A percentile compares a stretch with the other conserved stretches of the same genome.
These are phyloP conservation scores for Starmerella floricola DNA, from an alignment of 805 yeast species.

Conservation along the genomic window DNA sequence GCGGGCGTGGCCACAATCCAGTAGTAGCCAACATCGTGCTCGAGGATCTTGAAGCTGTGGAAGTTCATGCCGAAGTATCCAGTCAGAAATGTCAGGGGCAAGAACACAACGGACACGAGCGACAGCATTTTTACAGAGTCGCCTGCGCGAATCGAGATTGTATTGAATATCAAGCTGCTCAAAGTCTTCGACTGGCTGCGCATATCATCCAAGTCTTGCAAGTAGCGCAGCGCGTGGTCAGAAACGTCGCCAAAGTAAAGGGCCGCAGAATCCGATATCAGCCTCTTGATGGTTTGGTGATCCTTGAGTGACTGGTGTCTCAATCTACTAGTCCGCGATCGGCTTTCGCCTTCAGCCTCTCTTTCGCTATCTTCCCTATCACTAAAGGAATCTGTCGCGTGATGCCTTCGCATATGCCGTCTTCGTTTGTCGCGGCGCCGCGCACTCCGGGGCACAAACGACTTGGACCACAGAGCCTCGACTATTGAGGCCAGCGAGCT, in stretches of 20 bases:
- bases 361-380: no score
- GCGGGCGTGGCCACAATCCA: constrained; percentile 39
- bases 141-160: constrained; percentile 44
- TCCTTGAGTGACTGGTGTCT: neutral
- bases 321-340: neutral
- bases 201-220: constrained; percentile 47
- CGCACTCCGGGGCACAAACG: neutral
- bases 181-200: constrained; percentile 39
- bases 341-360: neutral
- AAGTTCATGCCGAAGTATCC: constrained; percentile 54
- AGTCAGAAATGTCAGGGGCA: constrained; percentile 49
- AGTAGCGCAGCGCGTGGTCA: constrained; percentile 42
- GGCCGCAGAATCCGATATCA: constrained; percentile 34
- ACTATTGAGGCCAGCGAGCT: constrained; percentile 39
- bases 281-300: neutral
- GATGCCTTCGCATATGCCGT: no score
- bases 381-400: no score
- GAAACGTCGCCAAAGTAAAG: constrained; percentile 44
- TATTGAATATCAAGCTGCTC: constrained; percentile 43
- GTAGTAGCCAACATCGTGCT: constrained; percentile 33
- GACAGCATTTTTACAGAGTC: constrained; percentile 44
- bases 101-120: constrained; percentile 44
- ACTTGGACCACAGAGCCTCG: constrained; percentile 30
- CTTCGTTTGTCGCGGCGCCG: neutral
- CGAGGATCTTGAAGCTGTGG: constrained; percentile 32